Conservation (phyloP, 257 asterid species). For the Primulina huaijiensis region DNA sequence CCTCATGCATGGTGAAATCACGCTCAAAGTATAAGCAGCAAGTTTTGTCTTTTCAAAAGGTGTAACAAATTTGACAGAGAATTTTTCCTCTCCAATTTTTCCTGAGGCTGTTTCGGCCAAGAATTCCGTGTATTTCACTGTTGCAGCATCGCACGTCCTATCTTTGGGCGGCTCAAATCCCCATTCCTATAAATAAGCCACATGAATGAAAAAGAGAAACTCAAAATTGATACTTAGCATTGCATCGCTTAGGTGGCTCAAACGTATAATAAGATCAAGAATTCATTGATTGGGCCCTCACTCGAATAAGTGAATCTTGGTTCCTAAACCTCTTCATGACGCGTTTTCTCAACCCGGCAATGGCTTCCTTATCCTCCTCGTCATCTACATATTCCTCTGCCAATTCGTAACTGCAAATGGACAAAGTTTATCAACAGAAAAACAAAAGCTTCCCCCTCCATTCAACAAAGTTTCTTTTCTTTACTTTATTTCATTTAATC, state of each 20-base stretch:
- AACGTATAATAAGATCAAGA: neutral
- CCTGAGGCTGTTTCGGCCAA: slow-evolving; percentile 65
- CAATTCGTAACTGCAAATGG: slow-evolving; percentile 44
- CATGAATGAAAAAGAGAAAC: neutral
- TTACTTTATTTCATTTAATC: neutral
- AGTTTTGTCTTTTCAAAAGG: slow-evolving; percentile 70
- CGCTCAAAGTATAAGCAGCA: slow-evolving; percentile 63
- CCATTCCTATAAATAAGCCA: slow-evolving; percentile 44
- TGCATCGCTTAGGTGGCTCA: neutral
- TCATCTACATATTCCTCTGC: slow-evolving; percentile 70
- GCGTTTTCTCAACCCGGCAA: slow-evolving; percentile 50
- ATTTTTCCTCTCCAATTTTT: slow-evolving; percentile 54
- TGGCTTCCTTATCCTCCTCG: slow-evolving; percentile 63
- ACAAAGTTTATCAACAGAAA: slow-evolving; percentile 1
- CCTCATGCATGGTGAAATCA: slow-evolving; percentile 73
- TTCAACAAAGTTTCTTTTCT: neutral
- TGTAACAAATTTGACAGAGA: slow-evolving; percentile 49
- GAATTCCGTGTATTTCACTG: slow-evolving; percentile 52
- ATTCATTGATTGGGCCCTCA: slow-evolving; percentile 24
- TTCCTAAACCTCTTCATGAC: slow-evolving; percentile 48
- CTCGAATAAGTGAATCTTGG: slow-evolving; percentile 45
- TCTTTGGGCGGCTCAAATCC: slow-evolving; percentile 63
- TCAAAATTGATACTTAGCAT: neutral
- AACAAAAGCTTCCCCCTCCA: neutral
- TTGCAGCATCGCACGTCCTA: slow-evolving; percentile 37